A percentile compares a stretch with the other conserved stretches of the same genome.
Evolutionary conservation across 2,329 filamentous ascomycete genomes (phyloP).

Genomic region (Colletotrichum paranaense): DNA sequence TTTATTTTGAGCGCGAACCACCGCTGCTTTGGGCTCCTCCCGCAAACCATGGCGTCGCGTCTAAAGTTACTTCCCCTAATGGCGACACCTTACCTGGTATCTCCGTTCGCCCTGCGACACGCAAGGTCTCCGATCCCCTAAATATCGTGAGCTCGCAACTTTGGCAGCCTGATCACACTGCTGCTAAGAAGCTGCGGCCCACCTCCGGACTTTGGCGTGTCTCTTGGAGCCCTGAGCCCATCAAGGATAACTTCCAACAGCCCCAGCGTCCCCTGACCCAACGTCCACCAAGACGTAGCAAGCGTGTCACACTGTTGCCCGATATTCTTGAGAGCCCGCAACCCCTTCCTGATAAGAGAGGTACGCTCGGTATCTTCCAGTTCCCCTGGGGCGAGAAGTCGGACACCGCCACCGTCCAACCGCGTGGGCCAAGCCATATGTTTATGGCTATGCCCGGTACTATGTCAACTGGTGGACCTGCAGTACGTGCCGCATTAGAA

Average conservation of each 20-base stretch:
- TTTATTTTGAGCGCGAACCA: slow-evolving; percentile 25
- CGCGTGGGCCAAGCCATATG: slow-evolving; percentile 46
- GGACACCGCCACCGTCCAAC: slow-evolving; percentile 61
- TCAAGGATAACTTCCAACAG: slow-evolving; percentile 27
- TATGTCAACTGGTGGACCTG: slow-evolving; percentile 54
- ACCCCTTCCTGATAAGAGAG: slow-evolving; percentile 67
- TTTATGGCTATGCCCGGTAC: slow-evolving; percentile 63
- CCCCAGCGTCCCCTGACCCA: slow-evolving; percentile 58
- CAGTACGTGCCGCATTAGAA: slow-evolving; percentile 44
- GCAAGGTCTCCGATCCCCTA: slow-evolving; percentile 48
- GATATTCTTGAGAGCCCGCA: slow-evolving; percentile 73
- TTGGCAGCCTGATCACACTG: slow-evolving; percentile 48
- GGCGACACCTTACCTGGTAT: slow-evolving; percentile 42
- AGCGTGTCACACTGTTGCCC: slow-evolving; percentile 68
- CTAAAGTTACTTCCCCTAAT: slow-evolving; percentile 1
- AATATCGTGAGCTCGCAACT: slow-evolving; percentile 50
- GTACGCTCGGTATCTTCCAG: slow-evolving; percentile 72
- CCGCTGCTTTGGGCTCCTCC: slow-evolving; percentile 21
- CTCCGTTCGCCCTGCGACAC: slow-evolving; percentile 48
- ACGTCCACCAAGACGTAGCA: slow-evolving; percentile 65
- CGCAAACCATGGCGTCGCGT: slow-evolving; percentile 8
- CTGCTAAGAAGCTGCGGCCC: slow-evolving; percentile 37
- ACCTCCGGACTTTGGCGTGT: slow-evolving; percentile 45
- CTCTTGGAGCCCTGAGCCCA: slow-evolving; percentile 31
- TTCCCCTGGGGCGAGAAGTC: slow-evolving; percentile 75